Evolutionary conservation across 768 basidiomycete species (phyloP), one percentile per base, ranked within the genome.

Genomic region (Collybiopsis confluens): DNA sequence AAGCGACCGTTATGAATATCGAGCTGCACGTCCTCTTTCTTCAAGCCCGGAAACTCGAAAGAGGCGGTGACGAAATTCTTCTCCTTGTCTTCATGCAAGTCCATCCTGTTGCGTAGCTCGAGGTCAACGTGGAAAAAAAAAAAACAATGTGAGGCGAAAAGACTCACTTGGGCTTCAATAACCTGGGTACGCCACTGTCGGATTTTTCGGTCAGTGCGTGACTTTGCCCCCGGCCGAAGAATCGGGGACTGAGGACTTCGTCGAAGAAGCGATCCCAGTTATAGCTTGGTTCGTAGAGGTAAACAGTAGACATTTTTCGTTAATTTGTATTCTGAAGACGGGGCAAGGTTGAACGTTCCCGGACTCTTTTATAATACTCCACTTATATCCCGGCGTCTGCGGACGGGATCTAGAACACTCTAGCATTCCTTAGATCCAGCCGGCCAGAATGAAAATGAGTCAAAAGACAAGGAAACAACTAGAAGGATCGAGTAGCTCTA

Each of bases 31-130:
- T 84, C 70, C 52, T 82, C 77, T 49, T 78, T 77, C 57, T 71
- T 72, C 43, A 85, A 26, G 24, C 82, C 82, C 2, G 84, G 84
- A 13, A 86, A 68, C 60, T 86, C 84, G 61, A 86, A 82, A 4
- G 73, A 66, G 27, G 82, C 83, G 2, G 77, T 81, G n/a, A 85
- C 77, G 2, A 68, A 64, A 61, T 82, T 82, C 44, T 59, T 66
- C 18, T 75, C 69, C 1, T 59, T 27, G 58, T 81, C 66, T 59
- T 84, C 82, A 60, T 80, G 77, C 8, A 84, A 64, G 59, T 85
- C 80, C 76, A 84, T 77, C 59, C 81, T 83, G 44, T 23, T 2
- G 16, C 44, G 15, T 36, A 11, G 3, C 20, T 24, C 9, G n/a
- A 40, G 7, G 41, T 21, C 3, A 52, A 15, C 36, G 27, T 37